phyloP scores from a whole-genome alignment of 495 filamentous ascomycete genomes.

The Pyrenopolyporus hunteri region DNA sequence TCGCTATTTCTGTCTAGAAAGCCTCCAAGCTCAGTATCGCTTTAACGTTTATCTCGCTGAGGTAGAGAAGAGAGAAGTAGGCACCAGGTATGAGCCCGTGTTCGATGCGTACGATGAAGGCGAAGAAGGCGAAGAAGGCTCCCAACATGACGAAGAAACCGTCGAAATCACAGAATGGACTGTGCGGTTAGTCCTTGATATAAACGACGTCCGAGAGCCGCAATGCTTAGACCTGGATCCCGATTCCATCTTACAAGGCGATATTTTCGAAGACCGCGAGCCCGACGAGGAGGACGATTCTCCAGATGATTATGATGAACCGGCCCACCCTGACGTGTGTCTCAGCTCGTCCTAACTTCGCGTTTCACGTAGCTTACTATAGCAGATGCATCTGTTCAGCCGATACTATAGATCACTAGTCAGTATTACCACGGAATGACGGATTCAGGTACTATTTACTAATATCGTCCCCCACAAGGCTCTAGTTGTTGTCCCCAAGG shows the following conservation, averaged over 20 bases:
- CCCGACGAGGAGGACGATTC: constrained; percentile 1
- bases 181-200: neutral
- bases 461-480: constrained; percentile 7
- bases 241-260: constrained; percentile 2
- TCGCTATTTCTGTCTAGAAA: neutral
- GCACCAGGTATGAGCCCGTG: neutral
- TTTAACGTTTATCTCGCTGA: constrained; percentile 14
- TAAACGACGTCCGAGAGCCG: neutral
- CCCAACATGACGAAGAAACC: neutral
- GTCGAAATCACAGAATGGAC: constrained; percentile 4
- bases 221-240: constrained; percentile 1
- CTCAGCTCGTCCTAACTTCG: neutral
- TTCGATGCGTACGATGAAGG: neutral
- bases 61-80: constrained; percentile 4
- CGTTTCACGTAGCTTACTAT: neutral
- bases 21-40: neutral
- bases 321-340: neutral
- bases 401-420: constrained; percentile 16
- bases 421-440: neutral
- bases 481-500: constrained; percentile 15
- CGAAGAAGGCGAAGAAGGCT: constrained; percentile 1
- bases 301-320: neutral
- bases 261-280: constrained; percentile 2
- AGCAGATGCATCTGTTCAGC: neutral
- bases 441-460: neutral